Base-by-base conservation (phyloP, 2,329 filamentous ascomycete genomes). In the Aspergillus terreus region DNA sequence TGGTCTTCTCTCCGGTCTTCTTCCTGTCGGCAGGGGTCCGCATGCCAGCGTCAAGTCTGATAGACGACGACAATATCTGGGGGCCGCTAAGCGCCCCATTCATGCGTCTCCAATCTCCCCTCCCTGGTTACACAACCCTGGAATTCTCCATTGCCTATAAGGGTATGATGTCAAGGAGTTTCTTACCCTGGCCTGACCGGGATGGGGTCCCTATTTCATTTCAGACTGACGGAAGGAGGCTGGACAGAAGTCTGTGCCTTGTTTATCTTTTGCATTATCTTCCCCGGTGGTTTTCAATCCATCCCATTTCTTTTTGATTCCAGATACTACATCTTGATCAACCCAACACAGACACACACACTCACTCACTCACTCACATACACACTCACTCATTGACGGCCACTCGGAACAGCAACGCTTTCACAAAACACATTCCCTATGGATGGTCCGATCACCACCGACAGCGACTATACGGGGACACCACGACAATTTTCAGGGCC, bases 391-490 rank as follows among this genome's bases (percentile, higher is more conserved):
- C 27, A 30, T 30, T 38, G 35, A 38, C 35, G 15, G 47, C 47
- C 55, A 44, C 52, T 46, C 53, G 41, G 32, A 46, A 53, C 51
- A 61, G 52, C 65, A 67, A 67, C 69, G 48, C 58, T 69, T 51
- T 64, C 66, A 53, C 72, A 67, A 49, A 72, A 55, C 53, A 60
- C 63, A 57, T 71, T 67, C 51, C 63, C 59, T 52, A 62, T 75
- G 66, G 70, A 71, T 51, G 68, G 67, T 58, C 63, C 70, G 21
- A 63, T 68, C 42, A 65, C 67, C 49, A 66, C 71, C 46, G 71
- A 72, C 55, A 65, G 66, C 57, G 71, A 73, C 60, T 75, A 70
- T 59, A 65, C 69, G 52, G 64, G 60, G 47, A 57, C 64, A 30
- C 70, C 71, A 51, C 66, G 68, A 50, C 52, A 55, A 21, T 71